A percentile compares a stretch with the other conserved stretches of the same genome.
phyloP scores from a whole-genome alignment of 805 yeast species.

The Cyberlindnera meyerae region DNA sequence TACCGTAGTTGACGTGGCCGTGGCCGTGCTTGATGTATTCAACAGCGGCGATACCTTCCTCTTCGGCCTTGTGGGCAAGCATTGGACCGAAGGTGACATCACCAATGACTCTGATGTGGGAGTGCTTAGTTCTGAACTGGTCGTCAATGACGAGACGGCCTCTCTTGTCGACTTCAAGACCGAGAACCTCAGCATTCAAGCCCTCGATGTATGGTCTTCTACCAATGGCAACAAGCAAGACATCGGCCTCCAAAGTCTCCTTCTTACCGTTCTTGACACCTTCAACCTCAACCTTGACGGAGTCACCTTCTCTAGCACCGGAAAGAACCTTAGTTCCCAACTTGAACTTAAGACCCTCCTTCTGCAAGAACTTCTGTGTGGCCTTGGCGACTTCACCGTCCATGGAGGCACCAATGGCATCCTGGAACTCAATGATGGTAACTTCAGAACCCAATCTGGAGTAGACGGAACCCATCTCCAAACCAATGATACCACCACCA shows the following conservation, averaged over 20 bases:
- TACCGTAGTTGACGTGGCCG: conserved; percentile 97
- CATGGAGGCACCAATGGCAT: conserved; percentile 96
- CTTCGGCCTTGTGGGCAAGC: conserved; percentile 99
- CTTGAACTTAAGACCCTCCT: conserved; percentile 94
- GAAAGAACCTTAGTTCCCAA: conserved; percentile 84
- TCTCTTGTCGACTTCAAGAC: conserved; percentile 84
- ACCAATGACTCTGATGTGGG: conserved; percentile 96
- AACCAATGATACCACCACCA: conserved; percentile 99
- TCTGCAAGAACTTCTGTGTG: conserved; percentile 82
- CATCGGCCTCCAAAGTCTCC: conserved; percentile 82
- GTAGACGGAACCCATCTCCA: conserved; percentile 99
- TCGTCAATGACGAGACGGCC: conserved; percentile 94
- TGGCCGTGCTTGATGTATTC: conserved; percentile 90
- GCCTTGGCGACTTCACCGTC: conserved; percentile 91
- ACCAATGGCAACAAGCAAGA: conserved; percentile 94
- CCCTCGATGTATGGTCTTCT: conserved; percentile 97
- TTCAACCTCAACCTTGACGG: conserved; percentile 83
- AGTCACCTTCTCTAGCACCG: conserved; percentile 85
- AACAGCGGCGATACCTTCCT: conserved; percentile 98
- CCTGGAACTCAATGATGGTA: conserved; percentile 87
- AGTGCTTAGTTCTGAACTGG: conserved; percentile 85
- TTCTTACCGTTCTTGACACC: conserved; percentile 80
- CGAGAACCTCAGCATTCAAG: conserved; percentile 80
- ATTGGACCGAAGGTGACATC: conserved; percentile 98
- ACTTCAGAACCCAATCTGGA: conserved; percentile 93